Percentiles rank a stretch among this genome's conserved stretches.
phyloP scores from a whole-genome alignment of 2,329 filamentous ascomycete genomes.

The Phyllosticta capitalensis region DNA sequence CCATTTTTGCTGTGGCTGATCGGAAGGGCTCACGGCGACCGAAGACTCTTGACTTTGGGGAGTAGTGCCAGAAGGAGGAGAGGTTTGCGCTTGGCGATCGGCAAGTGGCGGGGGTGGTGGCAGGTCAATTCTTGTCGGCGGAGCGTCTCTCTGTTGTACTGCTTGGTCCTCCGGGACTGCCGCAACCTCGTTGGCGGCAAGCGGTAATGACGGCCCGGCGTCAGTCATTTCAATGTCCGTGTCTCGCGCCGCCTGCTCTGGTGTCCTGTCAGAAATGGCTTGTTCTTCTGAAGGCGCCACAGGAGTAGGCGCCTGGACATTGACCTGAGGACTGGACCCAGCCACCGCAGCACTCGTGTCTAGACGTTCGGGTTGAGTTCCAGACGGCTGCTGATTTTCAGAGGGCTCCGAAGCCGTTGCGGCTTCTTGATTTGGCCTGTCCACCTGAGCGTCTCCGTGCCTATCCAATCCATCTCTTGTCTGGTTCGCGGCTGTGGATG shows the following conservation, averaged over 20 bases:
- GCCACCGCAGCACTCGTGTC: conserved; percentile 18
- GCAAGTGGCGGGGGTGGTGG: conserved; percentile 48
- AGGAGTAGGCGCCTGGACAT: conserved; percentile 38
- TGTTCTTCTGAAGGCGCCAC: conserved; percentile 30
- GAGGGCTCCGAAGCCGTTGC: conserved; percentile 15
- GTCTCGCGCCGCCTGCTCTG: conserved; percentile 40
- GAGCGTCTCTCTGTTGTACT: conserved; percentile 18
- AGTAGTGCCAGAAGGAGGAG: conserved; percentile 31
- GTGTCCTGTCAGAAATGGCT: conserved; percentile 41
- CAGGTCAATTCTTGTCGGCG: conserved; percentile 37
- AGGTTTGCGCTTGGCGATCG: conserved; percentile 32
- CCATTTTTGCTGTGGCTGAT: conserved; percentile 54
- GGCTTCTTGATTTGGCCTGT: conserved; percentile 12
- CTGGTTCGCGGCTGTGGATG: background rate
- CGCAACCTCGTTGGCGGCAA: conserved; percentile 42
- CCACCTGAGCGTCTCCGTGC: conserved; percentile 15
- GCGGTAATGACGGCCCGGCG: conserved; percentile 37
- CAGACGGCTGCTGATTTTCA: background rate
- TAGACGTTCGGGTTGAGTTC: conserved; percentile 21
- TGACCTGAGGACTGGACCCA: conserved; percentile 26
- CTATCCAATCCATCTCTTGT: conserved; percentile 11
- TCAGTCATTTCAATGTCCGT: conserved; percentile 58
- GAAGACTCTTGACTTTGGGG: conserved; percentile 27
- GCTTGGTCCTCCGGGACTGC: conserved; percentile 25
- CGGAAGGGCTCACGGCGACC: conserved; percentile 31